Percentiles rank a stretch among this genome's conserved stretches.
Evolutionary conservation across 2,329 filamentous ascomycete genomes (phyloP).

Genomic region (Colletotrichum cordylinicola): DNA sequence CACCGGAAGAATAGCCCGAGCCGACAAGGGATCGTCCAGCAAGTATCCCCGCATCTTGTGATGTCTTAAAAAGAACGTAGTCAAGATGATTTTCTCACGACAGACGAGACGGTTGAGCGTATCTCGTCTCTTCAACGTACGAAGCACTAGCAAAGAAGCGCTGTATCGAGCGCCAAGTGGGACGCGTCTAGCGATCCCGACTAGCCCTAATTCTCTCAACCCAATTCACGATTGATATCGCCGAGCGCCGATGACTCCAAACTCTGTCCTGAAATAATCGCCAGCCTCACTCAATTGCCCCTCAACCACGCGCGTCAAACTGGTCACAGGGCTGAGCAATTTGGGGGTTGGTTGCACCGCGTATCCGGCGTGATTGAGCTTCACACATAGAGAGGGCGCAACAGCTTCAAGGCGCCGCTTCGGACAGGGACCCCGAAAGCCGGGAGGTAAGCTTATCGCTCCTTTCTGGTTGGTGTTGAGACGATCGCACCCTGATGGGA

Average conservation of each 20-base stretch:
- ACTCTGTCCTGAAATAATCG: background rate
- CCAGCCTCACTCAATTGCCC: background rate
- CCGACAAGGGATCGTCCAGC: background rate
- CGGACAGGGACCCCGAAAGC: background rate
- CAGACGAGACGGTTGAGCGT: background rate
- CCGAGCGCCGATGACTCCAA: background rate
- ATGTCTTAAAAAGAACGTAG: background rate
- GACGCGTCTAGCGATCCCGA: background rate
- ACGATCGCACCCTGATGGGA: background rate
- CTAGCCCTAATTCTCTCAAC: background rate
- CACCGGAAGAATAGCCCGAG: background rate
- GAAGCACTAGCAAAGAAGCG: background rate
- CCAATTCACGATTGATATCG: background rate
- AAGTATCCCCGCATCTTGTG: background rate
- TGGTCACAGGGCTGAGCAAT: background rate
- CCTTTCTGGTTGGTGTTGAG: background rate
- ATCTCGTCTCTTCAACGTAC: background rate
- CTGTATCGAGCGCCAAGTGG: background rate
- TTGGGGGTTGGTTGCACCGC: background rate
- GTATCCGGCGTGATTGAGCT: background rate
- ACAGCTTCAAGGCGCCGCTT: background rate
- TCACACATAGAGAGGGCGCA: background rate
- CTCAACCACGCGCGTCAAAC: background rate
- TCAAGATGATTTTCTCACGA: background rate
- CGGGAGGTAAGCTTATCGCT: conserved; percentile 14